Percentiles rank a stretch among this genome's conserved stretches.
These are phyloP conservation scores for Diplodia mutila DNA, from an alignment of 2,329 filamentous ascomycete species.

Conservation along the genomic window DNA sequence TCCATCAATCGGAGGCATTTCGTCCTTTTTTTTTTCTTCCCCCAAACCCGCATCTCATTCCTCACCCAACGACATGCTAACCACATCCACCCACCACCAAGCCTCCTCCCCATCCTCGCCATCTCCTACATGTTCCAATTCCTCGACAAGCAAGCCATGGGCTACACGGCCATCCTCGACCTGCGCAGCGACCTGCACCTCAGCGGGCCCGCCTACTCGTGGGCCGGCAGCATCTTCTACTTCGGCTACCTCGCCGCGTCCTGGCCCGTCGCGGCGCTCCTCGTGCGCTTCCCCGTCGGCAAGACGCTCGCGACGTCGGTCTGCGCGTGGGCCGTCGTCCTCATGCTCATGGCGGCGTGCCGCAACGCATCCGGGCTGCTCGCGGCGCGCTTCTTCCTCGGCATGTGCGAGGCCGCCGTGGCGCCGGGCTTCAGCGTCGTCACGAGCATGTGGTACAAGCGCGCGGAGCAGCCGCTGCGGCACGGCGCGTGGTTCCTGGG, in stretches of 20 bases:
- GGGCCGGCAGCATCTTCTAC: slow-evolving; percentile 34
- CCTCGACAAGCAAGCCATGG: slow-evolving; percentile 31
- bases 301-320: slow-evolving; percentile 23
- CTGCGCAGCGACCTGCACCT: slow-evolving; percentile 31
- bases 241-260: slow-evolving; percentile 28
- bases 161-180: slow-evolving; percentile 33
- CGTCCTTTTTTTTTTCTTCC: too few species aligned
- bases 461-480: slow-evolving; percentile 1
- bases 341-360: slow-evolving; percentile 4
- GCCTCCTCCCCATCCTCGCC: slow-evolving; percentile 30
- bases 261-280: slow-evolving; percentile 18
- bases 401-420: slow-evolving; percentile 32
- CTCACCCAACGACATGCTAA: neutral
- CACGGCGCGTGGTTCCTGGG: slow-evolving; percentile 25
- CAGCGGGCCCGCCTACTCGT: slow-evolving; percentile 33
- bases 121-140: slow-evolving; percentile 32
- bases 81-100: neutral
- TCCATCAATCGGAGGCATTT: too few species aligned
- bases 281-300: slow-evolving; percentile 26
- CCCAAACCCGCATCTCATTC: too few species aligned
- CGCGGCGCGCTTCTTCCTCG: slow-evolving; percentile 32
- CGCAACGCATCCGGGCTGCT: slow-evolving; percentile 32
- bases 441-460: slow-evolving; percentile 33
- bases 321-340: slow-evolving; percentile 13
- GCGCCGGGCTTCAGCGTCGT: slow-evolving; percentile 38